Conservation (phyloP, 2,329 filamentous ascomycete species). For the Aspergillus vadensis region DNA sequence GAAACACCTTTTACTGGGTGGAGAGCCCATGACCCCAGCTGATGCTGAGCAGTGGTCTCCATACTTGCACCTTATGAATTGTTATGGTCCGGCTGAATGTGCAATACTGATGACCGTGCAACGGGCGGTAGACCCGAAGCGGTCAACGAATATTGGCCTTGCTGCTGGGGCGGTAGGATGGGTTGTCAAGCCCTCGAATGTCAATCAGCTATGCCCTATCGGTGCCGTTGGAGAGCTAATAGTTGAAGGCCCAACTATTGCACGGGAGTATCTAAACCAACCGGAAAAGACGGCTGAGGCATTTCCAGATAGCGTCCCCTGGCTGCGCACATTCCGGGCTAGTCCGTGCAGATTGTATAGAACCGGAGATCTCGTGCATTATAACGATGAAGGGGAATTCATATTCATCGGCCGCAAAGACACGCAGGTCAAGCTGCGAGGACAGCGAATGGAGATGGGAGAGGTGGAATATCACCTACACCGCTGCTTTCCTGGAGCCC, state of each 20-base stretch:
- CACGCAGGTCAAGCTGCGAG: constrained; percentile 58
- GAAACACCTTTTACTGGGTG: constrained; percentile 10
- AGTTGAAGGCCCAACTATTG: constrained; percentile 47
- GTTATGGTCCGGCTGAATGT: constrained; percentile 9
- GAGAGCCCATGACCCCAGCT: constrained; percentile 4
- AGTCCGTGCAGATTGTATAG: constrained; percentile 27
- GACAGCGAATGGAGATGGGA: constrained; percentile 60
- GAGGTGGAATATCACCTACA: constrained; percentile 38
- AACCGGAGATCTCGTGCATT: constrained; percentile 33
- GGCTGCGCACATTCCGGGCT: constrained; percentile 16
- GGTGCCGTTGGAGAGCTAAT: constrained; percentile 34
- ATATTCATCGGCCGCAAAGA: constrained; percentile 35
- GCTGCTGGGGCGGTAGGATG: constrained; percentile 23
- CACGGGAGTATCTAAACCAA: constrained; percentile 43
- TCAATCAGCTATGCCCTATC: constrained; percentile 36
- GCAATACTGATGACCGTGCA: not conserved
- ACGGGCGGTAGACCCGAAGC: not conserved
- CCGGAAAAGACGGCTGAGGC: constrained; percentile 25
- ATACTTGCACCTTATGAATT: not conserved
- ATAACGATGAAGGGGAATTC: constrained; percentile 26
- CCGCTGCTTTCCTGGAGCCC: not conserved
- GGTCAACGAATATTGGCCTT: not conserved
- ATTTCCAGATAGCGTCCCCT: constrained; percentile 31
- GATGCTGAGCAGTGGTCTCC: not conserved
- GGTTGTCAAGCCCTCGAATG: constrained; percentile 33